Evolutionary conservation across 148 eudicot species (phyloP), one percentile per base, ranked within the genome.

Genomic region (Fagopyrum tataricum): DNA sequence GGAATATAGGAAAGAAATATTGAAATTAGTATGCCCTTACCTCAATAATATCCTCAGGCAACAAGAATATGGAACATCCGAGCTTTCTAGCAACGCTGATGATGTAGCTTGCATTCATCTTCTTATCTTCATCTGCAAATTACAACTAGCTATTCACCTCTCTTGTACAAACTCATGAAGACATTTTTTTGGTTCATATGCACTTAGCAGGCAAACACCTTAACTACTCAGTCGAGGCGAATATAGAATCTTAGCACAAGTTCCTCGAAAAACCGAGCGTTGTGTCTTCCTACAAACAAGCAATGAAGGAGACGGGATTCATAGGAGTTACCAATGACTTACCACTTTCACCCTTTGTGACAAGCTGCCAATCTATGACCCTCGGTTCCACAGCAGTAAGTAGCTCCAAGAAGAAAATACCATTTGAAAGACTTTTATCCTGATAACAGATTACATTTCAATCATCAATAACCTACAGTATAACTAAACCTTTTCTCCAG

Each of bases 21-120:
- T 31, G 37, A 31, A 31, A 31, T 31, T 31, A 31, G 37, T 31
- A 31, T 31, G 37, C 37, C 37, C 72, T 76, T 85, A 88, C 98
- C 97, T 94, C 97, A 44, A 91, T 76, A 61, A 94, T 94, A 79
- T 94, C 98, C 85, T 94, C 98, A 4, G 98, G 97, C 80, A 94
- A 83, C 76, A 94, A 83, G 73, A 94, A 94, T 76, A 94, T 91
- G 41, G 98, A 84, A 72, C 98, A 94, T 7, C 98, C 98, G 53
- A 94, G 91, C 86, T 94, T 94, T 74, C 98, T 84, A 11, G 98
- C 98, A 40, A 91, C 87, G 81, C 96, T 91, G 70, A 91, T 94
- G 21, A 91, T 94, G 76, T 94, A 94, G 46, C 88, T 91, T 44
- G 98, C 91, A 79, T 93, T 93, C 82, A 85, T 74, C 78, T 84